Base-by-base conservation (phyloP, 2,329 filamentous ascomycete genomes). In the Periconia sp. region DNA sequence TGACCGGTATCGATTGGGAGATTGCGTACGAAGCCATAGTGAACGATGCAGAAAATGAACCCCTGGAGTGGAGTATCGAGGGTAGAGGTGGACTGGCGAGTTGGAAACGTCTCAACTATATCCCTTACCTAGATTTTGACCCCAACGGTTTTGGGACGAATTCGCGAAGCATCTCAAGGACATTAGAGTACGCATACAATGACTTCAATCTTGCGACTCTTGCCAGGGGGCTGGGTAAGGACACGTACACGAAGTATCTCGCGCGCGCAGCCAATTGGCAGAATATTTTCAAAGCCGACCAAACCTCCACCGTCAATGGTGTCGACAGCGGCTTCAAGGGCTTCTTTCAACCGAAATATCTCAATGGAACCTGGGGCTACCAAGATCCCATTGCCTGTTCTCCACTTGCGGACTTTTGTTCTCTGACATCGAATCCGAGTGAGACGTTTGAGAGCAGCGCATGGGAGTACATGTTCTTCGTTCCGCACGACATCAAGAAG, bases 391-490 rank as follows among this genome's bases (percentile, higher is more conserved):
- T 73, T 27, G 68, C 69, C 3, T 71, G 66, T 41, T 68, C 61
- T 49, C 70, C 69, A 10, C 56, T 73, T 2, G 62, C 66, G 0
- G 56, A 49, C 15, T 71, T 68, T 27, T 74, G 69, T 46, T 69
- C 68, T 0, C 49, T 74, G 18, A 72, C 71, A 7, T 62, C 58
- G 2, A 74, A 70, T 1, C 86, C 82, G 0, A 79, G 82, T 7
- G 88, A 91, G 70, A 91, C 88, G 0, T 91, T 88, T 60, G 89
- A 92, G 68, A 85, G 83, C 42, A 86, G 83, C 55, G 77, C 83
- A 1, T 92, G 88, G 88, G 82, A 90, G 51, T 91, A 91, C 65
- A 84, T 83, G 15, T 91, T 90, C 59, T 79, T 76, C 53, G 77
- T 78, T 0, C 77, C 77, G 0, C 77, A 79, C 19, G 77, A 79